These are phyloP conservation scores for Pseudonitzschia delicatissima DNA, from an alignment of 108 stramenopile species.

Conservation along the genomic window DNA sequence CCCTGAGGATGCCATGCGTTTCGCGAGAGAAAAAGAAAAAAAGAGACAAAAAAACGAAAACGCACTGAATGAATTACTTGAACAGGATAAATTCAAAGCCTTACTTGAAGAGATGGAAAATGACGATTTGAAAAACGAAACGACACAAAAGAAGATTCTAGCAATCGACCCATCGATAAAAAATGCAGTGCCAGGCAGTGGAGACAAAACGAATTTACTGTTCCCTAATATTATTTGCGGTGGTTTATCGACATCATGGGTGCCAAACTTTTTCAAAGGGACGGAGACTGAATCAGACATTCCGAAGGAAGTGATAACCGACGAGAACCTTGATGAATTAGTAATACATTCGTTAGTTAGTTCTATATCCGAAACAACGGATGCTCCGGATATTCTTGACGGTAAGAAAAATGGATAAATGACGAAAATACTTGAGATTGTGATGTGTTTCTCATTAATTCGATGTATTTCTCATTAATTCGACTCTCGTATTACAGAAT, in stretches of 20 bases:
- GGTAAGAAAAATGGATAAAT: slow-evolving; percentile 2
- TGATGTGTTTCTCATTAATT: no score
- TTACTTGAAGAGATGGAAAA: not conserved
- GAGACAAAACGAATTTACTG: not conserved
- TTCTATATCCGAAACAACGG: slow-evolving; percentile 34
- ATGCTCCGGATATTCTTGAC: slow-evolving; percentile 12
- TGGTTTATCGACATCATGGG: not conserved
- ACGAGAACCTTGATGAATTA: slow-evolving; percentile 1
- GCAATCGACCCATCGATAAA: not conserved
- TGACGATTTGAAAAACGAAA: not conserved
- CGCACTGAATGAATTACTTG: slow-evolving; percentile 17
- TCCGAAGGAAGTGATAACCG: slow-evolving; percentile 15
- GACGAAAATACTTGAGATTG: no score
- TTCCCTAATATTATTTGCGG: slow-evolving; percentile 27
- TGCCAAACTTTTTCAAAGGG: not conserved
- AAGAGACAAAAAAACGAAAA: slow-evolving; percentile 12
- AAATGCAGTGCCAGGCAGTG: not conserved
- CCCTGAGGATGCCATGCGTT: slow-evolving; percentile 22
- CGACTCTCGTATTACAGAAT: no score
- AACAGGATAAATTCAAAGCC: slow-evolving; percentile 10
- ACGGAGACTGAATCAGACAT: slow-evolving; percentile 1
- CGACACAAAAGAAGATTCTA: not conserved
- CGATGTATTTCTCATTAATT: no score
- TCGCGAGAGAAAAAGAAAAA: slow-evolving; percentile 8
- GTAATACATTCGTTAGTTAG: slow-evolving; percentile 16